Evolutionary conservation across 495 filamentous ascomycete genomes (phyloP).

Genomic region (Parathielavia appendiculata): DNA sequence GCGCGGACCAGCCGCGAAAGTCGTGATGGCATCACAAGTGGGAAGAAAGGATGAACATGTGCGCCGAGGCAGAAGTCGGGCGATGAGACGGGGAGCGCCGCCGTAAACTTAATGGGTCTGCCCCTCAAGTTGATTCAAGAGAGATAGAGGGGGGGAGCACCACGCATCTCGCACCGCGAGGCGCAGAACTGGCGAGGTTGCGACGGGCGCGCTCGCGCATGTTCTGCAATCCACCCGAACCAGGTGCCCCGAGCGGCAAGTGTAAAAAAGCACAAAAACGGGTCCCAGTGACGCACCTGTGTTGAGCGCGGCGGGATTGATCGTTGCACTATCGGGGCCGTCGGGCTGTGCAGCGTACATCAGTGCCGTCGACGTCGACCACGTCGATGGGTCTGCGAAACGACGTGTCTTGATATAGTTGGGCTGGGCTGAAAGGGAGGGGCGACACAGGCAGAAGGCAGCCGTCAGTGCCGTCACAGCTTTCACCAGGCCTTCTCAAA

Average conservation of each 20-base stretch:
- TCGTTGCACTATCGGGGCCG: slow-evolving; percentile 53
- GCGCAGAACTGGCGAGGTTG: not conserved
- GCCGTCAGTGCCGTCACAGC: slow-evolving; percentile 14
- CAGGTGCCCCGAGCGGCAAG: not conserved
- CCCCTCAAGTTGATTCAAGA: not conserved
- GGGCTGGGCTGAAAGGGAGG: slow-evolving; percentile 37
- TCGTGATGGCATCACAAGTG: slow-evolving; percentile 5
- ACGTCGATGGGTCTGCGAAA: slow-evolving; percentile 45
- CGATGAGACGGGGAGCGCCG: not conserved
- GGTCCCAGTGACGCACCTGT: slow-evolving; percentile 40
- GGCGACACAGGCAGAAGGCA: slow-evolving; percentile 28
- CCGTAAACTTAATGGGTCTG: not conserved
- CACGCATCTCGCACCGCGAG: slow-evolving; percentile 2
- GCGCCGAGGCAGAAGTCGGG: not conserved
- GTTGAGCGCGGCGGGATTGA: slow-evolving; percentile 52
- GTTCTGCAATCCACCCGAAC: not conserved
- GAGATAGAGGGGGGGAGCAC: not conserved
- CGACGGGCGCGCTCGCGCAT: not conserved
- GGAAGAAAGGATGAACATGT: not conserved
- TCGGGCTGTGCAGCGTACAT: slow-evolving; percentile 54
- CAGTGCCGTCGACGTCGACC: slow-evolving; percentile 40
- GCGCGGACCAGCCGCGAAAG: not conserved
- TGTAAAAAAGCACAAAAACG: not conserved
- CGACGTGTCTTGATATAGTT: slow-evolving; percentile 57
- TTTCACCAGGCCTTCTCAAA: slow-evolving; percentile 26